Evolutionary conservation across 805 yeast genomes (phyloP), one percentile per base, ranked within the genome.

Genomic region (Alloascoidea hylecoeti): DNA sequence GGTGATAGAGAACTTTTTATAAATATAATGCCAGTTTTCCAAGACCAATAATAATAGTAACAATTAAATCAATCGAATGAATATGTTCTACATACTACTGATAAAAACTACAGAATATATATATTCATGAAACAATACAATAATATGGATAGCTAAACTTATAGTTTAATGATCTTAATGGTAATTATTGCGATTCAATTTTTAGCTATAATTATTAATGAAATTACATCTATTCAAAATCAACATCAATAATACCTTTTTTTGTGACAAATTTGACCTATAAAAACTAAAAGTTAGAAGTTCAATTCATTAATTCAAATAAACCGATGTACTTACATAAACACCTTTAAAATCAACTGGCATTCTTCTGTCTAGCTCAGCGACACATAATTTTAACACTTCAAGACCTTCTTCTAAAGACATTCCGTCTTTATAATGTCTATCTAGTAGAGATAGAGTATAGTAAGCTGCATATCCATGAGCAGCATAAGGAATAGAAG

Each of bases 391-490:
- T 44, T 73, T 66, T 53, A 88, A 68, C 48, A 92, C 66, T 35
- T 75, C 67, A 42, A 89, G 53, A 2, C 96, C 98, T 42, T 85
- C 89, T 30, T 76, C 84, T 33, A 72, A 57, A 4, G 71, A 63
- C 76, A 88, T 72, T 48, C 77, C 88, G 34, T 75, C 67, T 54
- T 78, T 71, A 61, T 88, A 86, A 60, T 86, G 95, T 48, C 79
- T 86, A 63, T 92, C 98, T 47, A 92, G 67, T 45, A 89, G 63
- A 2, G 97, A 82, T 57, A 85, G 70, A 19, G 95, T 77, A 57
- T 92, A 92, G 60, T 89, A 92, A 1, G 94, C 95, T n/a, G 97
- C 95, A 53, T 92, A 92, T 9, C 98, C 98, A 56, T 92, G 98
- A 2, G 97, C 97, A 14, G 94, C 95, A 54, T 92, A 92, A 13